Evolutionary conservation across 371 early-diverging fungal species (phyloP), one percentile per base, ranked within the genome.

Genomic region (Rhizopus microsporus): DNA sequence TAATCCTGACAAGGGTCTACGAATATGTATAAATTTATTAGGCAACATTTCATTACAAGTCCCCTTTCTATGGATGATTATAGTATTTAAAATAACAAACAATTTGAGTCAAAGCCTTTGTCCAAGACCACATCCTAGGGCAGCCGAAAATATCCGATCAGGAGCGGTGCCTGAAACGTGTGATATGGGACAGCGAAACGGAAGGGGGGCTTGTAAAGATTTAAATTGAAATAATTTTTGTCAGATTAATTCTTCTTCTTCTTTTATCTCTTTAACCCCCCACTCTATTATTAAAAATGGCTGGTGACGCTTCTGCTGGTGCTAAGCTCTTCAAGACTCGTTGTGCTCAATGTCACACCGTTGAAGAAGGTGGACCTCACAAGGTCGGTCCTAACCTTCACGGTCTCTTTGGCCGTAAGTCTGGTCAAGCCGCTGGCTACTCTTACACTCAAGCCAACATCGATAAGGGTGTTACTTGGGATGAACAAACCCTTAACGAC

Each of bases 321-420:
- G 96, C 96, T 69, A 94, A 95, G 88, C 94, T 97, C 81, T 98
- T 98, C 93, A 95, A 96, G 88, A 97, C 97, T 67, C 93, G 98
- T 62, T 98, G 98, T 70, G 95, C 96, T 57, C 94, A 93, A 73
- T 98, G 99, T 89, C 97, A 98, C 88, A 96, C 95, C 62, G 88
- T 94, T 40, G 96, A 96, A 67, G 82, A 74, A 68, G 89, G 87
- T 57, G 95, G 88, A 53, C 69, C 94, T 59, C 86, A 96, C 89
- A 94, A 95, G 87, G 92, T 93, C 55, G 99, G 99, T 44, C 99
- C 99, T 63, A 96, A 95, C 83, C 85, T 98, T 56, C 81, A 92
- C 85, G 96, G 96, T 52, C 69, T 98, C 58, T 91, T 95, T 57
- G 94, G 94, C 37, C 91, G 95, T 68, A 80, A 84, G 72, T 91